Evolutionary conservation across 2,329 filamentous ascomycete species (phyloP), one percentile per base, ranked within the genome.

Genomic region (Hypoxylon sp.): DNA sequence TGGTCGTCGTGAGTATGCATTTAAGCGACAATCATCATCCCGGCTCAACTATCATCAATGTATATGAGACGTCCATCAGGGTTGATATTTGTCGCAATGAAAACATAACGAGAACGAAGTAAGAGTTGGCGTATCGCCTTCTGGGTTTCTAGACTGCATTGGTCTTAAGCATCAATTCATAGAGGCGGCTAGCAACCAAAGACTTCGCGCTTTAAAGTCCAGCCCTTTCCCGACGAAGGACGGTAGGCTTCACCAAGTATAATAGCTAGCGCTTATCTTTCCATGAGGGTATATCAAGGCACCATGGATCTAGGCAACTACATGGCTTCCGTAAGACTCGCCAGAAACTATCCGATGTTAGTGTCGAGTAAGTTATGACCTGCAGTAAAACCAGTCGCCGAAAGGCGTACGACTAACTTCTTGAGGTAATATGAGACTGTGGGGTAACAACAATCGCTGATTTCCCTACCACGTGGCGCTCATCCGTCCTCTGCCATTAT

Each of bases 381-480:
- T 17, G 44, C 13, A n/a, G 24, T 59, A 39, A 47, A 42, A 55
- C 50, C 13, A 42, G 48, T 8, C 35, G 27, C 46, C 17, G 29
- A 46, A 27, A 62, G 7, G 3, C 46, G 17, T 21, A 59, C 19
- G 47, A 44, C 62, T 66, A 69, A 50, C 67, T 65, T 51, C 50
- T 53, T 66, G 39, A 67, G 59, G 67, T 32, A 67, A 57, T 52
- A 46, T 64, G 7, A 53, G 58, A 67, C 59, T 67, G 64, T 67
- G 64, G 64, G 67, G 63, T 69, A 68, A 39, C 60, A 51, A 50
- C 42, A 44, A 32, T 35, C 15, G 42, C 27, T 62, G 48, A 65
- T 55, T 59, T 13, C 48, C 51, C 5, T 56, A 70, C 68, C 68
- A 70, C 68, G 67, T 69, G 67, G 55, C 67, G 35, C 52, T 47